Evolutionary conservation across 805 yeast genomes (phyloP), one percentile per base, ranked within the genome.

Genomic region (Candida orba): DNA sequence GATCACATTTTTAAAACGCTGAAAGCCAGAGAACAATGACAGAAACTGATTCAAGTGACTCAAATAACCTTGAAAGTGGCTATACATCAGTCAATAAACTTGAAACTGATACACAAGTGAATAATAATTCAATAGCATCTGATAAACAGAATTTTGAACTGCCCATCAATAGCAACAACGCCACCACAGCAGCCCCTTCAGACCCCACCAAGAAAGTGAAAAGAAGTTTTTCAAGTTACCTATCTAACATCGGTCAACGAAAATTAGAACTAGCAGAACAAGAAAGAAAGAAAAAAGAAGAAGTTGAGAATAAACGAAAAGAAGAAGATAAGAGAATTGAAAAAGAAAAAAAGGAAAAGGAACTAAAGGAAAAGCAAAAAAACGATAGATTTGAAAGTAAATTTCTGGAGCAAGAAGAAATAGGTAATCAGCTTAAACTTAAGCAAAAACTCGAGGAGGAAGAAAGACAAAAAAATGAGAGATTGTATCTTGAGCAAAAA

Each of bases 171-270:
- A 24, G 18, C 4, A 8, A 12, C 12, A 10, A 9, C 6, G 12
- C 20, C 14, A 17, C 14, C 5, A 10, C 32, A 6, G 8, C 20
- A 17, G 23, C 9, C 4, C 4, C 22, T 9, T 17, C n/a, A 8
- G 36, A 39, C 24, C 18, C 41, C 13, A 2, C 31, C 4, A 39
- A 43, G 30, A 43, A 36, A 20, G 37, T 39, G 10, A 41, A 41
- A 38, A 31, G 42, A 36, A 35, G 39, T 12, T 43, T 43, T 12
- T 39, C 46, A 13, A 39, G 40, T 22, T 43, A 43, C 13, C 25
- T 43, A 29, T 43, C 46, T 6, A 43, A 39, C 32, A 39, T 43
- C 6, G 36, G 25, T 12, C 36, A 9, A 18, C 34, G 31, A 25
- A 30, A 10, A 41, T 41, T 5, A 10, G 49, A 15, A 22, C 40